Evolutionary conservation across 345 rosid genomes (phyloP).

Genomic region (Theobroma cacao): DNA sequence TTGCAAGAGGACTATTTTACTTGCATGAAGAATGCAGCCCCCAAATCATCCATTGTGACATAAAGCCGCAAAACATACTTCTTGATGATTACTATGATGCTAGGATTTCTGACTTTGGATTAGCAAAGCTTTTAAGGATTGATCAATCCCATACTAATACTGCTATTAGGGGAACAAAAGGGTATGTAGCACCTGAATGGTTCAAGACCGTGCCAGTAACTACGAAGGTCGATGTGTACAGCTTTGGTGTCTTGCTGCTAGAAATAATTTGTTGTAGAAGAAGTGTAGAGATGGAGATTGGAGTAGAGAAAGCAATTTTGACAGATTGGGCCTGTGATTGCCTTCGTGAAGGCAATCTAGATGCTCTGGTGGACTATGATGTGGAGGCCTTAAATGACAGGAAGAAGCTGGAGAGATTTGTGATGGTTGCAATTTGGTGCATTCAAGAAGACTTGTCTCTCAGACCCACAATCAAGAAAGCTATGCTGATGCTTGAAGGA

Average conservation of each 20-base stretch:
- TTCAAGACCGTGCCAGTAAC: constrained; percentile 38
- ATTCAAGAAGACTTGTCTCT: constrained; percentile 33
- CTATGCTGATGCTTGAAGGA: constrained; percentile 42
- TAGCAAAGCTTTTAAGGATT: constrained; percentile 37
- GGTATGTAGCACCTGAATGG: constrained; percentile 51
- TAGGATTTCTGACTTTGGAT: constrained; percentile 50
- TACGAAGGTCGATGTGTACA: constrained; percentile 41
- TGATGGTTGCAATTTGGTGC: constrained; percentile 41
- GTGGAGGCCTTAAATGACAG: constrained; percentile 10
- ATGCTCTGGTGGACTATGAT: constrained; percentile 27
- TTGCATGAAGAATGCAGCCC: constrained; percentile 2
- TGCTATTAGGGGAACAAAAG: constrained; percentile 43
- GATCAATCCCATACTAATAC: constrained; percentile 42
- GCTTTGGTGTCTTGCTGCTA: constrained; percentile 38
- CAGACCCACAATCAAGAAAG: constrained; percentile 36
- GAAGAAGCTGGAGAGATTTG: constrained; percentile 12
- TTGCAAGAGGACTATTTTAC: constrained; percentile 37
- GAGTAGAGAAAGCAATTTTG: constrained; percentile 32
- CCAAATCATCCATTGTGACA: constrained; percentile 3
- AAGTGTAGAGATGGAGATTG: constrained; percentile 14
- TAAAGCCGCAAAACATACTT: constrained; percentile 18
- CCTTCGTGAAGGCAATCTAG: constrained; percentile 25
- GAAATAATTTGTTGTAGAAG: constrained; percentile 40
- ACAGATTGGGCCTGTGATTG: constrained; percentile 32
- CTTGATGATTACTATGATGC: constrained; percentile 35